Conservation (phyloP, 257 asterid genomes). For the Lantana camara region DNA sequence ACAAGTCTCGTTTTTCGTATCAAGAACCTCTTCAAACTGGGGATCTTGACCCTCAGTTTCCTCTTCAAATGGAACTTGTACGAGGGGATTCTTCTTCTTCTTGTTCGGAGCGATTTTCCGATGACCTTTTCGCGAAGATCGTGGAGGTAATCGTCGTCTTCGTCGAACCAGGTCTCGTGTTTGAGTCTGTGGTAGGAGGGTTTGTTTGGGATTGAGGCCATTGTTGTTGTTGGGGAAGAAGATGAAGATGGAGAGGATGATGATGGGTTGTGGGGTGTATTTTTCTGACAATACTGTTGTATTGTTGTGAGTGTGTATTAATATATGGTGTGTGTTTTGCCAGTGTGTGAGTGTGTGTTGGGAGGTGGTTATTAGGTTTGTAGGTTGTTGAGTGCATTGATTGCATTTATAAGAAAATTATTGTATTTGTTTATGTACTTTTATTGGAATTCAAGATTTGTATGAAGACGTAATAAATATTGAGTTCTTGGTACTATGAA, state of each 20-base stretch:
- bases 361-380: conserved; percentile 45
- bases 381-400: conserved; percentile 44
- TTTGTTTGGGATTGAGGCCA: conserved; percentile 39
- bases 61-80: conserved; percentile 39
- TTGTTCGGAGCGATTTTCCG: conserved; percentile 30
- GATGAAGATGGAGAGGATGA: background rate
- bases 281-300: conserved; percentile 17
- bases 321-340: background rate
- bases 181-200: conserved; percentile 53
- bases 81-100: no score
- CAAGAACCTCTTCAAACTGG: conserved; percentile 44
- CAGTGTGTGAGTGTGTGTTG: background rate
- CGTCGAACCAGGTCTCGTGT: conserved; percentile 42
- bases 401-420: background rate
- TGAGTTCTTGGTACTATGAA: no score
- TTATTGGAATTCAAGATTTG: no score
- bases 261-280: conserved; percentile 20
- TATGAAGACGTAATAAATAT: no score
- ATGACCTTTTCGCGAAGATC: conserved; percentile 41
- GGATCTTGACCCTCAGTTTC: conserved; percentile 54
- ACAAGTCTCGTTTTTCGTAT: conserved; percentile 48
- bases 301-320: background rate
- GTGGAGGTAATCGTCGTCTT: conserved; percentile 20
- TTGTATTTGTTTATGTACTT: no score
- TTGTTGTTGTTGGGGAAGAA: background rate